A percentile compares a stretch with the other conserved stretches of the same genome.
phyloP scores from a whole-genome alignment of 2,329 filamentous ascomycete genomes.

The Fusarium devonianum region DNA sequence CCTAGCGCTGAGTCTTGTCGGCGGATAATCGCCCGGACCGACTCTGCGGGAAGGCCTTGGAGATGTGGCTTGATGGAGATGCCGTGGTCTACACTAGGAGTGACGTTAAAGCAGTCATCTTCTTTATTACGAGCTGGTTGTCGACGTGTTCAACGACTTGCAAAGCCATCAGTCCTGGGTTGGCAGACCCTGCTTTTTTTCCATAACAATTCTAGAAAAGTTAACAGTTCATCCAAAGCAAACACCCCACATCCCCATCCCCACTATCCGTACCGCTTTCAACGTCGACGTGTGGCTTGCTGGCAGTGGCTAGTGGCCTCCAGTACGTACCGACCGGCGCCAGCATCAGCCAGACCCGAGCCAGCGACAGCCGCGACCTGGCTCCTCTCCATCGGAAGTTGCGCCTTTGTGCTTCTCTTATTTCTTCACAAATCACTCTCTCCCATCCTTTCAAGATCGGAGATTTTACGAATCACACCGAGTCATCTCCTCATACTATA shows the following conservation, averaged over 20 bases:
- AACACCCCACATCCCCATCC: neutral
- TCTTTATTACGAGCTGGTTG: no score
- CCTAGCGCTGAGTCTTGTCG: constrained; percentile 21
- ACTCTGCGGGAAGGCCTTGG: neutral
- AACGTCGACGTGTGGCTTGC: neutral
- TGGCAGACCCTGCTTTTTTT: neutral
- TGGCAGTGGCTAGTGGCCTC: neutral
- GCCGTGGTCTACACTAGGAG: neutral
- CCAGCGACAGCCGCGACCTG: neutral
- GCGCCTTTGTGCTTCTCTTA: neutral
- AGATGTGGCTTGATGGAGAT: constrained; percentile 4
- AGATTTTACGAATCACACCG: neutral
- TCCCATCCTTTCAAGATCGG: neutral
- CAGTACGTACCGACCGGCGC: neutral
- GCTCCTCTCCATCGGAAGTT: constrained; percentile 1
- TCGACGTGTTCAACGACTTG: no score
- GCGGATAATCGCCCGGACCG: constrained; percentile 25
- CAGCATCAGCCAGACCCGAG: neutral
- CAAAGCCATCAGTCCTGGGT: no score
- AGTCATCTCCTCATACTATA: constrained; percentile 5
- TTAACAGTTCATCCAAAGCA: neutral
- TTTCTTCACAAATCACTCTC: constrained; percentile 7
- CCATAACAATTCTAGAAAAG: neutral
- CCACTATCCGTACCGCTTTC: no score
- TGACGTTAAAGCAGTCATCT: neutral